Evolutionary conservation across 2,329 filamentous ascomycete genomes (phyloP), one percentile per base, ranked within the genome.

Genomic region (Fusarium tricinctum): DNA sequence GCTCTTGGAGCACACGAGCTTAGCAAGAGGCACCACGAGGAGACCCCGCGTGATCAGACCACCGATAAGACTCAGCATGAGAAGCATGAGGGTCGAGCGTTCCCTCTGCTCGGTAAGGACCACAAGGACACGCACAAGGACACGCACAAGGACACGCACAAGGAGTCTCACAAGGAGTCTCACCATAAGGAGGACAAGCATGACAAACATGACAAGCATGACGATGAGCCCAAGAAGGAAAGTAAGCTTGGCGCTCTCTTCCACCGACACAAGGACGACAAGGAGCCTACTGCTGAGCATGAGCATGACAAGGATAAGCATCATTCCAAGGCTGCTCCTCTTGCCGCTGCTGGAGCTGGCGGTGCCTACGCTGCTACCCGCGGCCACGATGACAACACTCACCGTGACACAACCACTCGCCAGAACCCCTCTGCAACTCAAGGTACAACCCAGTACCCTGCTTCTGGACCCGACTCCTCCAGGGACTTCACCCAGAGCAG

Each of bases 261-360:
- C 0, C 35, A 38, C 35, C 35, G 35, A 38, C 8, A 38, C 35
- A 38, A 38, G 35, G 35, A 38, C 17, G 35, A 38, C 8, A n/a
- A n/a, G 17, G 35, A 38, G 35, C 35, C 35, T 9, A 17, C 35
- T 10, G 17, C 35, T n/a, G 17, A n/a, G 32, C 45, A 23, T 7
- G 45, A 35, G 6, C 20, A 48, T n/a, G 35, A 44, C 9, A 39
- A 50, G 1, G 55, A 70, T 5, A 43, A 40, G 26, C 48, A 70
- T 6, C 54, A 61, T 5, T 59, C 66, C 5, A 69, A 57, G 28
- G 32, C 58, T 48, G 59, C 44, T 12, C 58, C 69, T 8, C 6
- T 71, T 0, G 69, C 58, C n/a, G 66, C 60, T 4, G 66, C 69
- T 22, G 69, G 66, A 10, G 65, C 56, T 23, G 69, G 56, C 17